phyloP scores from a whole-genome alignment of 495 filamentous ascomycete species.

The Thermochaetoides thermophila region DNA sequence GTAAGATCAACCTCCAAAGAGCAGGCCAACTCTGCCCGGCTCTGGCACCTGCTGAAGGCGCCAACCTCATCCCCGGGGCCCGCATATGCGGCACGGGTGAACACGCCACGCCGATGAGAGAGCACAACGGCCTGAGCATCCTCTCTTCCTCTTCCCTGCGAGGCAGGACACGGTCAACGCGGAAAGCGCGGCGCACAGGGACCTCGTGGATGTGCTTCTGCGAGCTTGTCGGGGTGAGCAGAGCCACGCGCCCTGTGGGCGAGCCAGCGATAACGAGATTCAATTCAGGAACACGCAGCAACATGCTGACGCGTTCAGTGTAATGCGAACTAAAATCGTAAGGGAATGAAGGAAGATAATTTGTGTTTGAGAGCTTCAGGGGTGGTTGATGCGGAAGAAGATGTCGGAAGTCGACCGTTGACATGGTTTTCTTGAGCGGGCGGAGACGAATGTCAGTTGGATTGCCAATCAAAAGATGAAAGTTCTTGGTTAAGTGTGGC shows the following conservation, averaged over 20 bases:
- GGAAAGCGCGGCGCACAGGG: slow-evolving; percentile 22
- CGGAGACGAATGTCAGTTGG: too few species aligned
- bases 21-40: background rate
- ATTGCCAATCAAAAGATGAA: too few species aligned
- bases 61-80: slow-evolving; percentile 26
- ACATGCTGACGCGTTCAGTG: slow-evolving; percentile 66
- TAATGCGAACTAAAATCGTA: too few species aligned
- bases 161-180: slow-evolving; percentile 31
- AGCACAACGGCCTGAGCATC: slow-evolving; percentile 21
- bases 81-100: slow-evolving; percentile 32
- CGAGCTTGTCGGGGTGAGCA: slow-evolving; percentile 52
- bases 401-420: too few species aligned
- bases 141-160: slow-evolving; percentile 21
- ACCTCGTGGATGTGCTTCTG: slow-evolving; percentile 24
- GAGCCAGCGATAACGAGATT: slow-evolving; percentile 61
- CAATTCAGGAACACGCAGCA: slow-evolving; percentile 61
- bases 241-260: slow-evolving; percentile 56
- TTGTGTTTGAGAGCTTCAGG: too few species aligned
- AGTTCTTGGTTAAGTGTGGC: too few species aligned
- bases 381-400: slow-evolving; percentile 34
- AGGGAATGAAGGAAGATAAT: too few species aligned
- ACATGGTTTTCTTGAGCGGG: too few species aligned
- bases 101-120: slow-evolving; percentile 29
- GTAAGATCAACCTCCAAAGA: slow-evolving; percentile 65
- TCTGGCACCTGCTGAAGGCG: slow-evolving; percentile 3